Base-by-base conservation (phyloP, 768 basidiomycete genomes). In the Exsudoporus frostii region DNA sequence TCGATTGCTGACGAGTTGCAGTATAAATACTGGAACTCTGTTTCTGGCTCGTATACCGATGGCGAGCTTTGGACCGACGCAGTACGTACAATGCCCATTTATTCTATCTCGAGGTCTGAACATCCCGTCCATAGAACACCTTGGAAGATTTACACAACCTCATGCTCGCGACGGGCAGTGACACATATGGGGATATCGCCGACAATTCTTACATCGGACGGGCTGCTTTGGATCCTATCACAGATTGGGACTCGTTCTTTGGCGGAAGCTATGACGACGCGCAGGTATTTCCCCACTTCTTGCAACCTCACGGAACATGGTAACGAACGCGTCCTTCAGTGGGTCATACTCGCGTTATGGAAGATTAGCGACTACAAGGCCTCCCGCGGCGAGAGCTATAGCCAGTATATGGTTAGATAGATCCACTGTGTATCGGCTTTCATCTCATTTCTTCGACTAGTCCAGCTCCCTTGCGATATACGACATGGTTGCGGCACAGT, bases 61-160 rank as follows among this genome's bases (percentile, higher is more conserved):
- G 81, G 81, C 38, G 74, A 76, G 10, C 68, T 81, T 17, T 82
- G 80, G 81, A 82, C 81, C 1, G 79, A 82, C 58, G 76, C 79
- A 5, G 80, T 82, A 53, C n/a, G 74, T 60, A 5, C 32, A 40
- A 19, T 51, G 3, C 5, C n/a, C 11, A 33, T 24, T 9, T 36
- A 1, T 43, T 42, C n/a, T 34, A 6, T 48, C 32, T 22, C 19
- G 15, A 38, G 13, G 24, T 44, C 22, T 38, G 20, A 17, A n/a
- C 17, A 8, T 20, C 10, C 30, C 22, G 34, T 50, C 20, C 43
- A 50, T n/a, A 83, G 81, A 83, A 83, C 56, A 73, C 80, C 6
- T 57, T 81, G 29, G 82, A 83, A 59, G 80, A 82, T 56, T 62
- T 83, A 14, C 79, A 83, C 57, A 82, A 81, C 63, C 65, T 83